These are phyloP conservation scores for Paspalum vaginatum DNA, from an alignment of 176 grass and related monocot genomes.

Conservation along the genomic window DNA sequence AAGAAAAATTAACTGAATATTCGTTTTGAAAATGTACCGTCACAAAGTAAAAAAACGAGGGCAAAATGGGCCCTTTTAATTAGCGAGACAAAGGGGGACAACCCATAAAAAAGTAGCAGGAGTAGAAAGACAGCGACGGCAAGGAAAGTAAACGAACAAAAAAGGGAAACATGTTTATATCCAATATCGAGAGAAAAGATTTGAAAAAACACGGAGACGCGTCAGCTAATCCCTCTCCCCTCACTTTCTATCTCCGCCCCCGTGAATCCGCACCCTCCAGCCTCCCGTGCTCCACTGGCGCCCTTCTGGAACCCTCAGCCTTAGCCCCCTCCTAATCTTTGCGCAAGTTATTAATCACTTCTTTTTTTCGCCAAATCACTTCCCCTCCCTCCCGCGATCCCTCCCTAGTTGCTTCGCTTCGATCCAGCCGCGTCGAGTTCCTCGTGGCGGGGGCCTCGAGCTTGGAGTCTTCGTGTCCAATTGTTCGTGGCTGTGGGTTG, in stretches of 20 bases:
- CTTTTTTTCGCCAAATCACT: constrained; percentile 32
- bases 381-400: neutral
- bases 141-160: neutral
- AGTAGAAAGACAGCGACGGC: too few species aligned
- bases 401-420: constrained; percentile 22
- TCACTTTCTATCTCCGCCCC: constrained; percentile 38
- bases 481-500: neutral
- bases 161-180: neutral
- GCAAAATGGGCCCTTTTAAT: too few species aligned
- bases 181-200: constrained; percentile 4
- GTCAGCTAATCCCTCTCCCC: constrained; percentile 34
- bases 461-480: constrained; percentile 8
- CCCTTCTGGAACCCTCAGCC: constrained; percentile 53
- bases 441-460: neutral
- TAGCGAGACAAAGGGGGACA: too few species aligned
- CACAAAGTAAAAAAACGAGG: too few species aligned
- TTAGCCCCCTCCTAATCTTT: constrained; percentile 27
- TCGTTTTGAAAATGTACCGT: too few species aligned
- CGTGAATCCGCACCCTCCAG: constrained; percentile 56
- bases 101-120: too few species aligned
- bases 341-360: constrained; percentile 10
- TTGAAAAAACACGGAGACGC: constrained; percentile 18
- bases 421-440: constrained; percentile 30
- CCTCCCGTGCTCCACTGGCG: constrained; percentile 53
- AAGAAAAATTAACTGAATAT: too few species aligned